Percentiles rank a stretch among this genome's conserved stretches.
These are phyloP conservation scores for Fusarium domesticum DNA, from an alignment of 2,329 filamentous ascomycete species.

Conservation along the genomic window DNA sequence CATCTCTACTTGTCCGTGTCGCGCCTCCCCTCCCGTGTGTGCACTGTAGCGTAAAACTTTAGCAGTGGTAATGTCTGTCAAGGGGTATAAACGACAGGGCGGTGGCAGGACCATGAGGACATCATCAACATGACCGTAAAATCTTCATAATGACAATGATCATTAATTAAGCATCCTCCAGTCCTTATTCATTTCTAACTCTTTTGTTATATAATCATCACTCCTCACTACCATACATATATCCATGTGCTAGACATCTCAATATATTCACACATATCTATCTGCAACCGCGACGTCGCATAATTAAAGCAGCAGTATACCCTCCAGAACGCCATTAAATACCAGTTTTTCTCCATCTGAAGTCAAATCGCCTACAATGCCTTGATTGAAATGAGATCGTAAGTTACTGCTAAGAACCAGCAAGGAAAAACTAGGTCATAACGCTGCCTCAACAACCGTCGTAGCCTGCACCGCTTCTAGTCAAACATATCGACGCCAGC, in stretches of 20 bases:
- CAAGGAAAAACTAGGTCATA: background rate
- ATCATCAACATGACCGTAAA: too few relatives aligned
- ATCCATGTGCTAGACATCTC: slow-evolving; percentile 22
- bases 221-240: too few relatives aligned
- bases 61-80: slow-evolving; percentile 5
- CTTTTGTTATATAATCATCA: background rate
- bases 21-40: background rate
- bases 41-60: slow-evolving; percentile 9
- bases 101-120: too few relatives aligned
- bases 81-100: background rate
- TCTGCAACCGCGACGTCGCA: slow-evolving; percentile 21
- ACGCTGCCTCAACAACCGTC: background rate
- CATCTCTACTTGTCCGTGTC: background rate
- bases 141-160: too few relatives aligned
- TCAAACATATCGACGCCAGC: slow-evolving; percentile 21
- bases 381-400: background rate
- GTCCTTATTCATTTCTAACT: background rate
- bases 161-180: too few relatives aligned
- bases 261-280: slow-evolving; percentile 26
- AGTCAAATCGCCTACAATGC: background rate
- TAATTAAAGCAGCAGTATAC: slow-evolving; percentile 19
- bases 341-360: slow-evolving; percentile 7
- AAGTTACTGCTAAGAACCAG: background rate
- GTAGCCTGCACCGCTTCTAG: slow-evolving; percentile 1
- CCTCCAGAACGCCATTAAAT: slow-evolving; percentile 25